Base-by-base conservation (phyloP, 495 filamentous ascomycete genomes). In the Trichoderma asperelloides region DNA sequence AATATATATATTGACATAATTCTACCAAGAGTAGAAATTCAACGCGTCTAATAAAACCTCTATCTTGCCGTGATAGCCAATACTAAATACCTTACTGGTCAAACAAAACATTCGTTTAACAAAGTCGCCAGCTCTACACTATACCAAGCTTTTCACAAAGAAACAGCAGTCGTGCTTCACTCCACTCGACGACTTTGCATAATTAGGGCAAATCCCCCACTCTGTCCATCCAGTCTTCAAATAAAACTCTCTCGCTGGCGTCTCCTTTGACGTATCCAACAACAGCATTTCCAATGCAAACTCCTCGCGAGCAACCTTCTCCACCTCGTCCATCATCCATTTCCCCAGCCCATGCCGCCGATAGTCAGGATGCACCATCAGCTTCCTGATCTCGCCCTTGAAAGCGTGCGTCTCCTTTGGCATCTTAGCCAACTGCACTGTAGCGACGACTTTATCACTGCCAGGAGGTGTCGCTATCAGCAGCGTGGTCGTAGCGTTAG, bases 251-350 rank as follows among this genome's bases (percentile, higher is more conserved):
- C 60, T 65, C 12, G 67, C 62, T 23, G 67, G 49, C 62, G 41
- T 65, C 33, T 68, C 67, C 37, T 63, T 68, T 0, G 67, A 63
- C 25, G 67, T 65, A 30, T 68, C 67, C 28, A 68, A 63, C 25
- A 40, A 12, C 21, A 68, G 39, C 67, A 66, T 62, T 30, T 69
- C 67, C 47, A 65, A 27, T 15, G n/a, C 64, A 33, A 69, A 28
- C 25, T 65, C 63, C 30, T 41, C 63, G 25, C 37, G 12, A 25
- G 67, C 67, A 30, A 65, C 28, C 12, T 28, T 13, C 23, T 68
- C 67, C 12, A 64, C 62, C 37, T 64, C 43, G 28, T 62, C 66
- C 57, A 68, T 63, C 28, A 64, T 39, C 25, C 27, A 12, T 30
- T n/a, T 39, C 25, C 66, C 66, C 21, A 68, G 66, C 15, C 66